phyloP scores from a whole-genome alignment of 2,329 filamentous ascomycete species.

The Diplocarpon rosae region DNA sequence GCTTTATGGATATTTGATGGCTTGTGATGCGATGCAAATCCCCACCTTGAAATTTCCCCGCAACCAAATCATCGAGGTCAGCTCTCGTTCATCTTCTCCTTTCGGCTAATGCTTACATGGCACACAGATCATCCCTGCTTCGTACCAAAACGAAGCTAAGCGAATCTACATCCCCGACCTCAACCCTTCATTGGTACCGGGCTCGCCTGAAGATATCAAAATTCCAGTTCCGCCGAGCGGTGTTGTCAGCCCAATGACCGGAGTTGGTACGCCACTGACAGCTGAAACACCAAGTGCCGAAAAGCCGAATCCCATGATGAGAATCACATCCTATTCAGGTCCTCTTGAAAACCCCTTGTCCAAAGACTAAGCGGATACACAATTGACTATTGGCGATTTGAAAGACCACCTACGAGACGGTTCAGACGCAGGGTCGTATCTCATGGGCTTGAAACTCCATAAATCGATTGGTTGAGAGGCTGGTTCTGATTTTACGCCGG shows the following conservation, averaged over 20 bases:
- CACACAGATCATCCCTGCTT: conserved; percentile 73
- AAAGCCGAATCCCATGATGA: conserved; percentile 1
- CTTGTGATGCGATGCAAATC: conserved; percentile 91
- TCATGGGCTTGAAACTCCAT: not conserved
- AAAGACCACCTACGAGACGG: not conserved
- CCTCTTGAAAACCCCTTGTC: conserved; percentile 6
- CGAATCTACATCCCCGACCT: conserved; percentile 73
- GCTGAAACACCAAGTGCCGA: conserved; percentile 1
- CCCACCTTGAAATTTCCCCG: conserved; percentile 87
- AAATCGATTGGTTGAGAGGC: not conserved
- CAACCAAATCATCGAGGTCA: conserved; percentile 88
- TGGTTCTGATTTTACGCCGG: not conserved
- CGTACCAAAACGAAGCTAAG: conserved; percentile 92
- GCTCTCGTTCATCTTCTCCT: conserved; percentile 8
- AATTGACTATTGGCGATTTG: not conserved
- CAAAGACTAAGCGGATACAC: conserved; percentile 1
- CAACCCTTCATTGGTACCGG: conserved; percentile 53
- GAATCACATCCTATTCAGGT: not conserved
- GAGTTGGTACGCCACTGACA: conserved; percentile 15
- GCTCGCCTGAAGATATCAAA: conserved; percentile 69
- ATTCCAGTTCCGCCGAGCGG: conserved; percentile 60
- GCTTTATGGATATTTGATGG: conserved; percentile 96
- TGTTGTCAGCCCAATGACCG: conserved; percentile 23
- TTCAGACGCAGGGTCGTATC: not conserved
- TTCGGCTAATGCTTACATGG: not conserved